A percentile compares a stretch with the other conserved stretches of the same genome.
These are phyloP conservation scores for Fusarium robinianum DNA, from an alignment of 2,329 filamentous ascomycete genomes.

Conservation along the genomic window DNA sequence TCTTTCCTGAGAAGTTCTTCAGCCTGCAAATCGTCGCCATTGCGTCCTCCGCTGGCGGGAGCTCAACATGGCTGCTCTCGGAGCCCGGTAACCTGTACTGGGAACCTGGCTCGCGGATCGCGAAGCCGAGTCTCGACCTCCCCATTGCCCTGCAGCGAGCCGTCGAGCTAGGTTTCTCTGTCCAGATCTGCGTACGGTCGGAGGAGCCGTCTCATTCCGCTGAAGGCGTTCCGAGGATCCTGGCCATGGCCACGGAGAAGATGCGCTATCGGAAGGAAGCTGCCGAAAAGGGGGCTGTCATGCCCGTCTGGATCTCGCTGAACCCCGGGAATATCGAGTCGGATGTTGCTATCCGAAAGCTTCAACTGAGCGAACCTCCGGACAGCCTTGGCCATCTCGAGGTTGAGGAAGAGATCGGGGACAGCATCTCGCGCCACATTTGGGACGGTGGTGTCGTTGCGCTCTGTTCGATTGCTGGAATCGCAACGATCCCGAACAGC, in stretches of 20 bases:
- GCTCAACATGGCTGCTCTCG: slow-evolving; percentile 33
- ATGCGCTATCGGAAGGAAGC: slow-evolving; percentile 25
- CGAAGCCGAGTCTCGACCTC: slow-evolving; percentile 42
- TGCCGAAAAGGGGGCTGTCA: slow-evolving; percentile 44
- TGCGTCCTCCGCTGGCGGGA: slow-evolving; percentile 24
- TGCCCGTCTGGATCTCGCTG: slow-evolving; percentile 50
- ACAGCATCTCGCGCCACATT: slow-evolving; percentile 63
- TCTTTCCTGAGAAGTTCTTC: slow-evolving; percentile 52
- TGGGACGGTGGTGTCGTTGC: slow-evolving; percentile 62
- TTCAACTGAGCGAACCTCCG: slow-evolving; percentile 34
- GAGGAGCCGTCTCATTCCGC: slow-evolving; percentile 34
- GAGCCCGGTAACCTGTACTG: slow-evolving; percentile 37
- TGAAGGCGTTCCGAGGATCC: slow-evolving; percentile 34
- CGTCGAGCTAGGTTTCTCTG: slow-evolving; percentile 29
- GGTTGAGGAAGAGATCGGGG: slow-evolving; percentile 61
- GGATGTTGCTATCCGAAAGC: slow-evolving; percentile 37
- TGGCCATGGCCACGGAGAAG: slow-evolving; percentile 27
- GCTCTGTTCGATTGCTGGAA: slow-evolving; percentile 40
- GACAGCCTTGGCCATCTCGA: slow-evolving; percentile 41
- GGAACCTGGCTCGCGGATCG: slow-evolving; percentile 46
- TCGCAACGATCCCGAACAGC: slow-evolving; percentile 35
- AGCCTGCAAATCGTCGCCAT: slow-evolving; percentile 46
- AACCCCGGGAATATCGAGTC: slow-evolving; percentile 27
- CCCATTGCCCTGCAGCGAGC: slow-evolving; percentile 36
- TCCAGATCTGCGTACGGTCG: slow-evolving; percentile 39